Base-by-base conservation (phyloP, 148 eudicot genomes). In the Bassia scoparia region DNA sequence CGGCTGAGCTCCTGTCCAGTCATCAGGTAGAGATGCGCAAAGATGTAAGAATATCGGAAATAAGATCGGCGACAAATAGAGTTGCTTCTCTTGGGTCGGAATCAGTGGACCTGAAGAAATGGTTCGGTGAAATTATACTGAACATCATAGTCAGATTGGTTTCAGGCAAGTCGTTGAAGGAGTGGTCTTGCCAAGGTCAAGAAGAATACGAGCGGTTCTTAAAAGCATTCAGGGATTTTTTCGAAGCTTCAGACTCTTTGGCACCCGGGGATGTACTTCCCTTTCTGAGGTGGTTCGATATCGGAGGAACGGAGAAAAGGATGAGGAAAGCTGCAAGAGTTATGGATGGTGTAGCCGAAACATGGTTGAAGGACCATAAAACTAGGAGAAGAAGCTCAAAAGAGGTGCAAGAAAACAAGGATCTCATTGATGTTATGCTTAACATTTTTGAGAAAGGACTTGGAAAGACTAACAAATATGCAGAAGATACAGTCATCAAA, bases 291-390 rank as follows among this genome's bases (percentile, higher is more conserved):
- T 74, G 78, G 76, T 66, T 81, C 14, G 84, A 82, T 43, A 69
- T 82, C 2, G 81, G 84, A n/a, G 84, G 84, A 4, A 61, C 70
- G 29, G 84, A 82, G 69, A 81, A 69, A 53, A 68, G 24, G 30
- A 77, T 81, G 78, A 81, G 59, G 43, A 71, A 34, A n/a, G 59
- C 50, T 13, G 33, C 53, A 4, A 38, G 50, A 26, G 77, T 71
- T 34, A 54, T 78, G 16, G 81, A 82, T 56, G 1, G 4, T 15
- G 9, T 78, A 3, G 16, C 30, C 61, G 44, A 60, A 71, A 68
- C 35, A 11, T 78, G 84, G 84, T 59, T 82, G 0, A 79, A 75
- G 3, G 79, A 78, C 23, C 84, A 78, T 34, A n/a, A 71, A 76
- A 70, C 35, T 27, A 17, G 41, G 7, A 60, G 54, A 46, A 56